phyloP scores from a whole-genome alignment of 1,284 basidiomycete species.

The Erythrobasidium hasegawianum region DNA sequence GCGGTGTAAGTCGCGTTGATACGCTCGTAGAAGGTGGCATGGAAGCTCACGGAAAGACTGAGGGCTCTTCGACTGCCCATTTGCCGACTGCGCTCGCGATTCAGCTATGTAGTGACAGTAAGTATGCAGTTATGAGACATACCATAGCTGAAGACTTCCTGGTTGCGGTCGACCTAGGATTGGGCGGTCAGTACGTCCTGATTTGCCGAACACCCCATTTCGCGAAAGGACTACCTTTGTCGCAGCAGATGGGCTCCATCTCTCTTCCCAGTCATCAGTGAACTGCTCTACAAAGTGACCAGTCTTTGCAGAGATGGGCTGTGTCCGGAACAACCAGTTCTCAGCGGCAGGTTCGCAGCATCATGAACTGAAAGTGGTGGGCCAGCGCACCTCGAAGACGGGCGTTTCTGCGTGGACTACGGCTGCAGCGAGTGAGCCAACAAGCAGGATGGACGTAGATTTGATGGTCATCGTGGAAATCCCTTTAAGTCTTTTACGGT shows the following conservation, averaged over 20 bases:
- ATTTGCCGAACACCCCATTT: no score
- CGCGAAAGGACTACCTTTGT: conserved; percentile 64
- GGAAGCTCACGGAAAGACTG: conserved; percentile 55
- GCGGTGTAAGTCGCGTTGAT: conserved; percentile 3
- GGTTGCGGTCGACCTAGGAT: conserved; percentile 14
- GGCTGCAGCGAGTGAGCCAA: neutral
- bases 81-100: conserved; percentile 60
- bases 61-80: conserved; percentile 91
- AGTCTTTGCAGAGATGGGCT: conserved; percentile 71
- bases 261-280: conserved; percentile 78
- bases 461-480: neutral
- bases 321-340: conserved; percentile 17
- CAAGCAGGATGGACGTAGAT: neutral
- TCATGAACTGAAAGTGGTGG: neutral
- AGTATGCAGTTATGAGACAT: neutral
- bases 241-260: conserved; percentile 94
- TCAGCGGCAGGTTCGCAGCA: neutral
- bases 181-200: conserved; percentile 52
- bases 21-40: neutral
- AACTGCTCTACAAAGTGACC: conserved; percentile 98
- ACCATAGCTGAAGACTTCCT: conserved; percentile 34
- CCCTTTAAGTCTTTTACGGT: no score
- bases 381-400: conserved; percentile 5
- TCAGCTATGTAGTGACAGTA: no score
- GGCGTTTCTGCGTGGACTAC: neutral